These are phyloP conservation scores for Solanum verrucosum DNA, from an alignment of 257 asterid species.

Conservation along the genomic window DNA sequence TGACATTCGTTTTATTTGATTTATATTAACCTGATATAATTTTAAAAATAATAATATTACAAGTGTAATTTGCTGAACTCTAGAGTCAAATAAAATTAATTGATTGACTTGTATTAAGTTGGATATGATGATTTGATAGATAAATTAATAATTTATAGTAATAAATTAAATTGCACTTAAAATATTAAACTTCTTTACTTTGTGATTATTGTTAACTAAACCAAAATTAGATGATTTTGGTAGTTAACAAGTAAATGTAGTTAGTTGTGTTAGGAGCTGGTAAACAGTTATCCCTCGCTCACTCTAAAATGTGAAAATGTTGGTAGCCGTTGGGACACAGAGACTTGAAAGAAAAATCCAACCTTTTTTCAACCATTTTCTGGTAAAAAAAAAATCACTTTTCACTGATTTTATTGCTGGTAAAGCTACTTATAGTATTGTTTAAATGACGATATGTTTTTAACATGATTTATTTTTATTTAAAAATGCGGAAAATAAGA, in stretches of 20 bases:
- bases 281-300: background rate
- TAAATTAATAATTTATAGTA: background rate
- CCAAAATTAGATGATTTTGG: too few species aligned
- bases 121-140: background rate
- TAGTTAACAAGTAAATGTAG: too few species aligned
- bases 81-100: background rate
- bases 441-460: background rate
- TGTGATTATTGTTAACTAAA: too few species aligned
- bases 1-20: background rate
- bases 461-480: background rate
- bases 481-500: too few species aligned
- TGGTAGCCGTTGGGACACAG: background rate
- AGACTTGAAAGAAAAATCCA: background rate
- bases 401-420: background rate
- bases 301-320: background rate
- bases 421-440: background rate
- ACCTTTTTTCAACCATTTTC: background rate
- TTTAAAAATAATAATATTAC: too few species aligned
- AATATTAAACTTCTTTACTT: too few species aligned
- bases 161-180: background rate
- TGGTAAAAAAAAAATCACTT: background rate
- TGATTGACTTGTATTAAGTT: background rate
- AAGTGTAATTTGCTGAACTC: too few species aligned
- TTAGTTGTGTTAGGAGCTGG: background rate
- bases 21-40: background rate